These are phyloP conservation scores for Clavispora vitiphila DNA, from an alignment of 805 yeast species.

Conservation along the genomic window DNA sequence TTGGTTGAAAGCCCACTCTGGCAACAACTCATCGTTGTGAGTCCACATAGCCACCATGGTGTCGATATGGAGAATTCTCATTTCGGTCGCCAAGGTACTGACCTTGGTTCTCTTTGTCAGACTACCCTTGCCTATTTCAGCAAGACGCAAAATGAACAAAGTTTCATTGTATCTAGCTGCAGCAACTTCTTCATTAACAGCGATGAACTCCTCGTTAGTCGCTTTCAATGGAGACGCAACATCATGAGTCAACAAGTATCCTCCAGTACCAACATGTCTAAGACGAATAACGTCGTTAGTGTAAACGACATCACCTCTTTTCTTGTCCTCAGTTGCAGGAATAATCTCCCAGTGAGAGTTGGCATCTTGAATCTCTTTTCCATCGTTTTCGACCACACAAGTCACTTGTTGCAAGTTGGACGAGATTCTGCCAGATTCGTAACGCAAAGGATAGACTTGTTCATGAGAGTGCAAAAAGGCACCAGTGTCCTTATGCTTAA, in stretches of 20 bases:
- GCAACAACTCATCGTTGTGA: conserved; percentile 73
- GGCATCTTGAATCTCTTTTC: conserved; percentile 33
- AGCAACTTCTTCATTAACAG: conserved; percentile 60
- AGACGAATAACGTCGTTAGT: conserved; percentile 76
- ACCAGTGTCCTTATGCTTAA: conserved; percentile 75
- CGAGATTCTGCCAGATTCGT: conserved; percentile 93
- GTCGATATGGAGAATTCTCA: conserved; percentile 75
- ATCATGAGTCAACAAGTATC: conserved; percentile 82
- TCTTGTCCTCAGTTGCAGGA: conserved; percentile 46
- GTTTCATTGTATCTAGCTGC: conserved; percentile 62
- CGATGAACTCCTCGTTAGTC: conserved; percentile 90
- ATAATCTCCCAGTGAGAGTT: conserved; percentile 86
- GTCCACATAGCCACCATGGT: conserved; percentile 95
- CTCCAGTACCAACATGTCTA: conserved; percentile 74
- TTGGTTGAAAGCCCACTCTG: conserved; percentile 93
- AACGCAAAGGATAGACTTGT: conserved; percentile 76
- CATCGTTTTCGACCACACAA: conserved; percentile 44
- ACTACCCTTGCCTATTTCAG: conserved; percentile 30
- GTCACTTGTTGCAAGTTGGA: conserved; percentile 95
- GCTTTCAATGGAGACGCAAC: conserved; percentile 92
- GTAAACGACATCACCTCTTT: conserved; percentile 32
- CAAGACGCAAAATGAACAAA: conserved; percentile 65
- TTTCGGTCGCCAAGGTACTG: conserved; percentile 63
- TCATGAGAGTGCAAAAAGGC: conserved; percentile 81
- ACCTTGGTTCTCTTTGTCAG: conserved; percentile 45